Evolutionary conservation across 2,329 filamentous ascomycete species (phyloP).

Genomic region (Macrophomina phaseolina): DNA sequence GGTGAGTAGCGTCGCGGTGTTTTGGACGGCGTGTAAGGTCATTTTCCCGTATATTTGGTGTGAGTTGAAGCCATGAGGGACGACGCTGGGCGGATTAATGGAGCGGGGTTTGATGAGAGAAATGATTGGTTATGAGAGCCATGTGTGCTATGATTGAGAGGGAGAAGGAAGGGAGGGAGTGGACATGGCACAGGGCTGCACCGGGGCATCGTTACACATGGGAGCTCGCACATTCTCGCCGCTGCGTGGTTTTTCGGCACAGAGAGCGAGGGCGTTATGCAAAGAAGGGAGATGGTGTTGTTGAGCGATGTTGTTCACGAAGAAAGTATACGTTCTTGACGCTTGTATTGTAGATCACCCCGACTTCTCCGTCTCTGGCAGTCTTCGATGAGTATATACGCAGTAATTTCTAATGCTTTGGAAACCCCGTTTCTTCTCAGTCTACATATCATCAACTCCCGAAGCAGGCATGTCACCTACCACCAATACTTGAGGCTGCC

Average conservation of each 20-base stretch:
- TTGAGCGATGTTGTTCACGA: background rate
- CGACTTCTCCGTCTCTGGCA: background rate
- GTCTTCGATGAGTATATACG: background rate
- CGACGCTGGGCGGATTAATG: no score
- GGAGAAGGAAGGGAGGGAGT: background rate
- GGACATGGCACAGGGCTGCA: background rate
- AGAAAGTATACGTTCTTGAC: background rate
- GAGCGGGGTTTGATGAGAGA: background rate
- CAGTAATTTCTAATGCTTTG: background rate
- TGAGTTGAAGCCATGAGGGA: constrained; percentile 58
- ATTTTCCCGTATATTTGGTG: constrained; percentile 81
- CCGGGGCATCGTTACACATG: background rate
- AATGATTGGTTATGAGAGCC: background rate
- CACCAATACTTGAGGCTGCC: no score
- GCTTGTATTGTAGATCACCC: background rate
- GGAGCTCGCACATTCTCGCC: background rate
- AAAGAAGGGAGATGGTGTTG: background rate
- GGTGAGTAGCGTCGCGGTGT: constrained; percentile 69
- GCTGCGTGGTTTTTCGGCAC: background rate
- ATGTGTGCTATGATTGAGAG: background rate
- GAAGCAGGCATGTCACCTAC: no score
- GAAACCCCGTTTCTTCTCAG: no score
- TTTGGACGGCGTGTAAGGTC: constrained; percentile 81
- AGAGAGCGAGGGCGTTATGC: background rate
- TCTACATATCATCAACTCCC: no score